Conservation (phyloP, 108 stramenopile genomes). For the Cylindrotheca fusiformis region DNA sequence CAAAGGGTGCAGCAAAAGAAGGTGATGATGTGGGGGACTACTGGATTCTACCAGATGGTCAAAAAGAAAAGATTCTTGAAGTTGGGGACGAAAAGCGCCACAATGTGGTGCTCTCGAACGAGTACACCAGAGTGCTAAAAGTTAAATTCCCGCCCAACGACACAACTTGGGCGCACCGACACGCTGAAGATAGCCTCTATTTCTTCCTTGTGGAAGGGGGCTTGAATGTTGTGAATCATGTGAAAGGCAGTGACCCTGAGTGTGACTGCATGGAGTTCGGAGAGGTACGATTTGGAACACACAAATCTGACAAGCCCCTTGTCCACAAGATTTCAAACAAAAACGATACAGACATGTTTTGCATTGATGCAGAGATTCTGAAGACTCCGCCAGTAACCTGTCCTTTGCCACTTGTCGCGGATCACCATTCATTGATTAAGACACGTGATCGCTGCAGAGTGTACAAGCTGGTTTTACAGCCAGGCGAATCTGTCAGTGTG, state of each 20-base stretch:
- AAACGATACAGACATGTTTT: conserved; percentile 40
- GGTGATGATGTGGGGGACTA: conserved; percentile 46
- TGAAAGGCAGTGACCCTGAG: conserved; percentile 50
- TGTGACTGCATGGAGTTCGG: conserved; percentile 72
- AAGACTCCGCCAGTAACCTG: conserved; percentile 51
- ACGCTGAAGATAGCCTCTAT: conserved; percentile 60
- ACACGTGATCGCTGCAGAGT: conserved; percentile 55
- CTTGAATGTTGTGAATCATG: conserved; percentile 61
- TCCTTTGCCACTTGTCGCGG: conserved; percentile 39
- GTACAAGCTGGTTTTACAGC: conserved; percentile 49
- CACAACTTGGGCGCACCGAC: conserved; percentile 65
- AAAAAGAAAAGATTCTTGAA: conserved; percentile 52
- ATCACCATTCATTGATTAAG: conserved; percentile 51
- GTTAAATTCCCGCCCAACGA: conserved; percentile 53
- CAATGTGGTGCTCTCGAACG: conserved; percentile 45
- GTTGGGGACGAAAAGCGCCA: conserved; percentile 57
- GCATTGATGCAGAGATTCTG: conserved; percentile 69
- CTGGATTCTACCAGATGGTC: conserved; percentile 52
- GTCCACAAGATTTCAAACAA: conserved; percentile 67
- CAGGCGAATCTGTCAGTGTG: conserved; percentile 48
- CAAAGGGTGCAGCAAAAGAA: conserved; percentile 10
- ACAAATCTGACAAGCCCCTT: conserved; percentile 48
- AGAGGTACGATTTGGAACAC: conserved; percentile 41
- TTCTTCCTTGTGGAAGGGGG: conserved; percentile 59
- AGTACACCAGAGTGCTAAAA: conserved; percentile 53